Percentiles rank a stretch among this genome's conserved stretches.
Conservation (phyloP, 345 rosid species). For the Clausena lansium region DNA sequence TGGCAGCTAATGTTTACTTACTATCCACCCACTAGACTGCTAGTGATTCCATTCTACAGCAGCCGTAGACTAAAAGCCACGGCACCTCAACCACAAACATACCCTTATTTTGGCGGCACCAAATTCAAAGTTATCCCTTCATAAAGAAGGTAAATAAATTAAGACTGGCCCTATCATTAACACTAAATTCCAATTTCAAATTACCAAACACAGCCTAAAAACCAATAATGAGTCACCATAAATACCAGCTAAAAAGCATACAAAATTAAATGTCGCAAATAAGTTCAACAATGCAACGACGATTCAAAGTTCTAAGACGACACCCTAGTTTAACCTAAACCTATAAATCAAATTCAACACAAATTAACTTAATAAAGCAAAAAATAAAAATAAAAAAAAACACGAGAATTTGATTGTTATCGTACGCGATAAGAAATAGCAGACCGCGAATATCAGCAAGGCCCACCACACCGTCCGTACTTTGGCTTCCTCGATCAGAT, state of each 20-base stretch:
- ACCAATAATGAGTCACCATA: neutral
- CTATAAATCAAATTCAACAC: neutral
- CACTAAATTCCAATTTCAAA: neutral
- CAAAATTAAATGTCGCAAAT: neutral
- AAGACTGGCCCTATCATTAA: neutral
- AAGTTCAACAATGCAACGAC: neutral
- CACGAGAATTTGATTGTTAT: neutral
- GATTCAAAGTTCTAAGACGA: neutral
- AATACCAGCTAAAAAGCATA: neutral
- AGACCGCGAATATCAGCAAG: slow-evolving; percentile 64
- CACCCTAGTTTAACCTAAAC: neutral
- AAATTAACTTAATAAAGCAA: neutral
- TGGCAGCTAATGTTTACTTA: too few relatives aligned
- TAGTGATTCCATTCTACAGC: neutral
- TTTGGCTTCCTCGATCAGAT: slow-evolving; percentile 96
- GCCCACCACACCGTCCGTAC: slow-evolving; percentile 86
- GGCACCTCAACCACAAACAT: neutral
- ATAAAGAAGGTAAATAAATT: neutral
- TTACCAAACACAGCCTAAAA: neutral
- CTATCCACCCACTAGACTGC: neutral
- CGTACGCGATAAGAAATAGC: slow-evolving; percentile 91
- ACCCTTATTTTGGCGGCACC: neutral
- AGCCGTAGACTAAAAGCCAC: neutral
- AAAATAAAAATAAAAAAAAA: too few relatives aligned
- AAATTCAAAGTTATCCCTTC: neutral